Evolutionary conservation across 1,284 basidiomycete species (phyloP), one percentile per base, ranked within the genome.

Genomic region (Ceratobasidium sp.): DNA sequence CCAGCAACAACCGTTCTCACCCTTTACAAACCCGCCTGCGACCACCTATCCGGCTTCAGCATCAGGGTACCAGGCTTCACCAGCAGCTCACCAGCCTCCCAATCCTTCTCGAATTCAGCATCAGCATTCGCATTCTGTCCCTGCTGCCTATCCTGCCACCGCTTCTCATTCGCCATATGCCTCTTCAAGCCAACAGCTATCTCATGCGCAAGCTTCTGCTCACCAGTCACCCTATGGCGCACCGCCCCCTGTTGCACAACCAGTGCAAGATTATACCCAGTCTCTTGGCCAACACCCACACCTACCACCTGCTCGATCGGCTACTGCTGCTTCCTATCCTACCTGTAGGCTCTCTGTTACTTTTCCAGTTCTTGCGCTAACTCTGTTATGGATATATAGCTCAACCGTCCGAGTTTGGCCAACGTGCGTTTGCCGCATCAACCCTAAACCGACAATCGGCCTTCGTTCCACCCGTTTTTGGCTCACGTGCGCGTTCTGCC

Each of bases 91-190:
- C 13, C 51, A 33, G 39, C 64, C 42, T n/a, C 49, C 39, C 7
- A 67, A 20, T 39, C 66, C 49, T 13, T 39, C 73, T 18, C 63
- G 73, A 40, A 15, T 77, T 20, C 63, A 66, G 40, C 73, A 77
- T 23, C 73, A 77, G 9, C 73, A 77, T 51, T 77, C 73, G 23
- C 73, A 77, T 39, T 77, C 73, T 20, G 73, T 77, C 39, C 73
- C 73, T 10, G 51, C 61, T 42, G 23, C 63, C 13, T 67, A 77
- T 67, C 64, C 61, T 6, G 49, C 61, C 26, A 49, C 64, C 23
- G 28, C 73, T 18, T 56, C 39, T 3, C 53, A 49, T 44, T 68
- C 66, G 26, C 20, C 66, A 26, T 68, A 51, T 51, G 28, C 46
- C 28, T 51, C 66, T 39, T 53, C 66, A 20, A 55, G 23, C 49